A percentile compares a stretch with the other conserved stretches of the same genome.
Evolutionary conservation across 139 green algal species (phyloP).

Genomic region (Coelastrella sp.): DNA sequence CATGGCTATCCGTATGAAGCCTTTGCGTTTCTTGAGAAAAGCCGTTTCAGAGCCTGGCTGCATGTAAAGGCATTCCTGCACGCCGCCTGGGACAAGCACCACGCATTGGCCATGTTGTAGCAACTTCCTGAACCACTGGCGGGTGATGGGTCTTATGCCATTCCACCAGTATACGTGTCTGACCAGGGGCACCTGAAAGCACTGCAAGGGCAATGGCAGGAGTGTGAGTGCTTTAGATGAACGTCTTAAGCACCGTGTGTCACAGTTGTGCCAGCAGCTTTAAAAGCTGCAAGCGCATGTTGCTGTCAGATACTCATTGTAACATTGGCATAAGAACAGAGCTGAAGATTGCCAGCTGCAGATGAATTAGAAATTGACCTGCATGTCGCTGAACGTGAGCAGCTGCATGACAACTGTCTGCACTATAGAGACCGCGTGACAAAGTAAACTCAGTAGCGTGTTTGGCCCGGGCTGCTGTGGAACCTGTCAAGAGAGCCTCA

Average conservation of each 20-base stretch:
- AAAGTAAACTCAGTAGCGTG: not conserved
- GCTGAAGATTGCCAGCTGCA: not conserved
- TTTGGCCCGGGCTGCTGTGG: too few species aligned
- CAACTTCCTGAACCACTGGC: slow-evolving; percentile 52
- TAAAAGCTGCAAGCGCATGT: too few species aligned
- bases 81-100: slow-evolving; percentile 76
- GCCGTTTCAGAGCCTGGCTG: slow-evolving; percentile 73
- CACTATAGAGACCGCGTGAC: not conserved
- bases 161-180: slow-evolving; percentile 83
- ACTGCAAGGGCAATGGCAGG: not conserved
- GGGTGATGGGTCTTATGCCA: slow-evolving; percentile 64
- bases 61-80: slow-evolving; percentile 86
- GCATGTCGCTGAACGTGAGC: not conserved
- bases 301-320: not conserved
- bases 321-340: too few species aligned
- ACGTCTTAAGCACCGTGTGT: too few species aligned
- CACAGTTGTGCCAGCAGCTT: too few species aligned
- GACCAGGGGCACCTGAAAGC: slow-evolving; percentile 70
- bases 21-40: slow-evolving; percentile 72
- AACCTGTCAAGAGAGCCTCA: too few species aligned
- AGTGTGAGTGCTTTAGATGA: too few species aligned
- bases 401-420: not conserved
- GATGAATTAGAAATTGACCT: not conserved
- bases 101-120: slow-evolving; percentile 56
- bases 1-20: slow-evolving; percentile 87